Percentiles rank a stretch among this genome's conserved stretches.
phyloP scores from a whole-genome alignment of 345 rosid genomes.

The Brassica nigra region DNA sequence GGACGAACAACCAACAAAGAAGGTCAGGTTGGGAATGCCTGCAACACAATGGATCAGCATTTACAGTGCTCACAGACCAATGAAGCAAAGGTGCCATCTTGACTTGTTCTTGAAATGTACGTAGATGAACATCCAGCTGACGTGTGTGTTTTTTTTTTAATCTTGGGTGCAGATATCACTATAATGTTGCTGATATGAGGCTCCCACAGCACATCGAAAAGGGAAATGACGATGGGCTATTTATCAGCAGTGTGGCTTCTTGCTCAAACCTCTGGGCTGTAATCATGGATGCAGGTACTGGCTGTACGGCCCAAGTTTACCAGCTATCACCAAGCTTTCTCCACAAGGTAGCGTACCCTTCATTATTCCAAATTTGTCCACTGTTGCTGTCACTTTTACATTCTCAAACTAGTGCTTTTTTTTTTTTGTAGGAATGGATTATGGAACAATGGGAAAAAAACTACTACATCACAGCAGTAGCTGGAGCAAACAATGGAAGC shows the following conservation, averaged over 20 bases:
- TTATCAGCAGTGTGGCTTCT: slow-evolving; percentile 90
- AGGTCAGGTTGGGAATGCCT: slow-evolving; percentile 97
- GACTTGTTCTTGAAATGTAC: slow-evolving; percentile 8
- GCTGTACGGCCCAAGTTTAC: slow-evolving; percentile 77
- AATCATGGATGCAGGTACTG: slow-evolving; percentile 97
- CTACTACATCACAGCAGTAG: slow-evolving; percentile 91
- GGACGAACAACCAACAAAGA: slow-evolving; percentile 93
- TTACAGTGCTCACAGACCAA: slow-evolving; percentile 93
- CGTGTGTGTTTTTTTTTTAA: background rate
- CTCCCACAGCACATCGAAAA: slow-evolving; percentile 80
- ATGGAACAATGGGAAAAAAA: slow-evolving; percentile 99
- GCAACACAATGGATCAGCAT: slow-evolving; percentile 98
- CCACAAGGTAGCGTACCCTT: slow-evolving; percentile 64
- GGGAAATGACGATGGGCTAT: slow-evolving; percentile 88
- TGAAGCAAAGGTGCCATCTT: slow-evolving; percentile 79
- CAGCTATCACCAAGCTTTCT: slow-evolving; percentile 79
- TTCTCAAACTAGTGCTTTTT: background rate
- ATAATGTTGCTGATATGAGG: slow-evolving; percentile 82
- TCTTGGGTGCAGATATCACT: slow-evolving; percentile 71
- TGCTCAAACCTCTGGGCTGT: slow-evolving; percentile 93
- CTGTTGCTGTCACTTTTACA: background rate
- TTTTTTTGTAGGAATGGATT: slow-evolving; percentile 74
- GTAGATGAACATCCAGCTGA: slow-evolving; percentile 7
- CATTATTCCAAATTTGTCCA: slow-evolving; percentile 7
- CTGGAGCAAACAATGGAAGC: slow-evolving; percentile 87